These are phyloP conservation scores for Clohesyomyces aquaticus DNA, from an alignment of 495 filamentous ascomycete species.

Conservation along the genomic window DNA sequence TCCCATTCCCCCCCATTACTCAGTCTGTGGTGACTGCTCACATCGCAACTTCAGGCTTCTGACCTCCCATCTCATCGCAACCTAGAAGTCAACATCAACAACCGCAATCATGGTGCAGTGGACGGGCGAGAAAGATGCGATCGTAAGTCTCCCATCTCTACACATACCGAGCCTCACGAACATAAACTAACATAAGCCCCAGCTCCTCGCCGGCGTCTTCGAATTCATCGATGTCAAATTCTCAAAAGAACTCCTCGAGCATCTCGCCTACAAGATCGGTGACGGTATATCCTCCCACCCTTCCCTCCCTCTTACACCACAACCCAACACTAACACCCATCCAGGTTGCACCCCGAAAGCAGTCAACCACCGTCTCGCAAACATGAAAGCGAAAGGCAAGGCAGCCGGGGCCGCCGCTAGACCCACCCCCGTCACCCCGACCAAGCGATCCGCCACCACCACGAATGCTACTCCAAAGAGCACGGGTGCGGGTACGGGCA, in stretches of 20 bases:
- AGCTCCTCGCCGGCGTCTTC: slow-evolving; percentile 5
- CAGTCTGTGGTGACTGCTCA: too few relatives aligned
- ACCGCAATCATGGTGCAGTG: neutral
- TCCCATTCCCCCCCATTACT: too few relatives aligned
- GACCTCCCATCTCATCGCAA: neutral
- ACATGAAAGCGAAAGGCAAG: neutral
- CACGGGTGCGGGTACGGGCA: neutral
- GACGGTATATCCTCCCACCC: neutral
- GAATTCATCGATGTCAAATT: slow-evolving; percentile 5
- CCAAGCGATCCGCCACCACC: too few relatives aligned
- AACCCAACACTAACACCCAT: too few relatives aligned
- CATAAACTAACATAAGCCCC: neutral
- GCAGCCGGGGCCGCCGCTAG: neutral
- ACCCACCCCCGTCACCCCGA: neutral
- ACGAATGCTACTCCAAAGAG: neutral
- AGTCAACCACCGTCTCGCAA: neutral
- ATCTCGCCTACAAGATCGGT: neutral
- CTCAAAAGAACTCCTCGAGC: neutral
- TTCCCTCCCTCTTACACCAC: neutral
- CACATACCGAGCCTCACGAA: neutral
- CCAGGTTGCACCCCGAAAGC: neutral
- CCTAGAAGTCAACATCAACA: too few relatives aligned
- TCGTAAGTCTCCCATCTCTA: neutral
- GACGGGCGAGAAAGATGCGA: neutral
- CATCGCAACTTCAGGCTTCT: too few relatives aligned